Conservation (phyloP, 768 basidiomycete species). For the Termitomyces sp. region DNA sequence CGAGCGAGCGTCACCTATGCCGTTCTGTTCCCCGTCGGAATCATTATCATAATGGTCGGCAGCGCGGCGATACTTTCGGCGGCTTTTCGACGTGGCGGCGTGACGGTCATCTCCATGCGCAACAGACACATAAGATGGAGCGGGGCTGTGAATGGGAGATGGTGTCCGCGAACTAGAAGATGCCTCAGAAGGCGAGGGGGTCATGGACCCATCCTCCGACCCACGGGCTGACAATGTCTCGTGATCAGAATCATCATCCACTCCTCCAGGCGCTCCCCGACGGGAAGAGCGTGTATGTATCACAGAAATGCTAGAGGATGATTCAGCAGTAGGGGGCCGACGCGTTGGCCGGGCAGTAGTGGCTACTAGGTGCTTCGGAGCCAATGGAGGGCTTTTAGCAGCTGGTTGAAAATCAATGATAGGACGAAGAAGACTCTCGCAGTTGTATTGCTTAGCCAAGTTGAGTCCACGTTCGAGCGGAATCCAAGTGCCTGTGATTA, state of each 20-base stretch:
- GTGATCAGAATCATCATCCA: slow-evolving; percentile 54
- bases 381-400: slow-evolving; percentile 87
- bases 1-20: slow-evolving; percentile 48
- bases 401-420: slow-evolving; percentile 93
- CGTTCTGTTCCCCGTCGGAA: slow-evolving; percentile 45
- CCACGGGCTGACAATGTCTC: slow-evolving; percentile 63
- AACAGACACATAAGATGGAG: slow-evolving; percentile 38
- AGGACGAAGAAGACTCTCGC: slow-evolving; percentile 79
- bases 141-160: slow-evolving; percentile 71
- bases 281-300: slow-evolving; percentile 60
- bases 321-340: slow-evolving; percentile 34
- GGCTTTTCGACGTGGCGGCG: slow-evolving; percentile 23
- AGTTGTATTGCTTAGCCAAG: slow-evolving; percentile 90
- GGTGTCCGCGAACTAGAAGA: slow-evolving; percentile 91
- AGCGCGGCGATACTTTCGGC: slow-evolving; percentile 42
- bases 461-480: slow-evolving; percentile 85
- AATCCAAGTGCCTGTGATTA: slow-evolving; percentile 87
- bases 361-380: slow-evolving; percentile 92
- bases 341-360: slow-evolving; percentile 51
- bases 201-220: slow-evolving; percentile 88
- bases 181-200: slow-evolving; percentile 79
- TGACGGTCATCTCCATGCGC: slow-evolving; percentile 34
- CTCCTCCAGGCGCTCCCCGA: slow-evolving; percentile 39
- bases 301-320: slow-evolving; percentile 25
- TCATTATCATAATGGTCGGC: slow-evolving; percentile 36